Evolutionary conservation across 2,329 filamentous ascomycete genomes (phyloP), one percentile per base, ranked within the genome.

Genomic region (Hymenoscyphus linearis): DNA sequence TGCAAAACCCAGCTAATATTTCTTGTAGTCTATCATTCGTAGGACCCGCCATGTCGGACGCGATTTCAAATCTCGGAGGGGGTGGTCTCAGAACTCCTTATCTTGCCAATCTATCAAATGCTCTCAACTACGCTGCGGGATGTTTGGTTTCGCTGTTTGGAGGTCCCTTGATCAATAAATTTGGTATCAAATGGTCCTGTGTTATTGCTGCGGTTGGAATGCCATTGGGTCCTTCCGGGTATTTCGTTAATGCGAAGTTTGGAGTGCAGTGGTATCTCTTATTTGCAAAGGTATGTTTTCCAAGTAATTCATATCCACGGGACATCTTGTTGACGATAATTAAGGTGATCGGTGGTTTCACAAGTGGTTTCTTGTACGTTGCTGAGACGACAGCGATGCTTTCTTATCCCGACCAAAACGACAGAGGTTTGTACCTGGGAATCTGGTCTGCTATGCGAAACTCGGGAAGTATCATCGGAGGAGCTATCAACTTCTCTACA

Each of bases 221-320:
- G 57, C 74, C 74, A 0, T 63, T 76, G 47, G 66, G 67, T 0
- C 74, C 73, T 1, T 75, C 87, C 0, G 86, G 85, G 0, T 75
- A 90, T 0, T 90, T 90, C 71, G 83, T 81, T 1, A 89, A 90
- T 72, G 90, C 89, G 68, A 80, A 86, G 0, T 90, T 80, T 68
- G 85, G 85, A 1, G 82, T 76, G 0, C 81, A 86, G 63, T 90
- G 88, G 88, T 79, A 90, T 16, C 79, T 85, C 0, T 77, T 89
- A 1, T 72, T 90, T 6, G 87, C 72, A 6, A 73, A 58, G 57
- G 63, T 60, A 53, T 7, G 5, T 18, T 10, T 5, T 34, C 52
- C n/a, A 10, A 31, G 4, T 18, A 3, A 9, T 44, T 44, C 10
- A 3, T n/a, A 18, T 44, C 5, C 16, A 9, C 7, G 10, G 16